Base-by-base conservation (phyloP, 2,329 filamentous ascomycete genomes). In the Periconia digitata region DNA sequence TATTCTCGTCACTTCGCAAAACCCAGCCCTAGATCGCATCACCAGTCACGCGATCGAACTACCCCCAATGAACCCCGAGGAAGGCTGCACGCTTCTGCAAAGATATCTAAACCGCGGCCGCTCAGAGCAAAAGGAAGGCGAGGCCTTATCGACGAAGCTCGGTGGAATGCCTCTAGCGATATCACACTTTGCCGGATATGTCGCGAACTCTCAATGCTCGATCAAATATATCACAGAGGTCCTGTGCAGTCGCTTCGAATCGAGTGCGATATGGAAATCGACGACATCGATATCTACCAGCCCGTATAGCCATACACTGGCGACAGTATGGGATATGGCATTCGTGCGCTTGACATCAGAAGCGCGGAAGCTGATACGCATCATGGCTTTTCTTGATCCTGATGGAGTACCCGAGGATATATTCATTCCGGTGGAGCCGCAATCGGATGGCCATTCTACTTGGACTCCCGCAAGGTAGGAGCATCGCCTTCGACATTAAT, bases 1-100 rank as follows among this genome's bases (percentile, higher is more conserved):
- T 7, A 24, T 47, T 8, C 13, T 47, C 34, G 18, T 47, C 16
- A 47, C 45, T n/a, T 23, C 45, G 5, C 39, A 47, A 29, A 47
- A 47, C 15, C 45, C 36, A 7, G 29, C 34, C 17, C 35, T 41
- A 24, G 16, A 12, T 16, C 6, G 15, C 22, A n/a, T 32, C 8
- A n/a, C 16, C 8, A 20, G 20, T 12, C 5, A 10, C 5, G 12
- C 16, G 6, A 18, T 43, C 18, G n/a, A 43, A 12, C 5, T 43
- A 3, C 23, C 35, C 2, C 29, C 44, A 3, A n/a, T 42, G 8
- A 7, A n/a, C 13, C 44, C 27, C 3, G 38, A 47, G 13, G 44
- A 47, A 18, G 44, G 44, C 3, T 21, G 44, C 13, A n/a, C 7
- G 13, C 24, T 47, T 6, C 24, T 47, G 4, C 23, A 20, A 29